Percentiles rank a stretch among this genome's conserved stretches.
These are phyloP conservation scores for Triticum aestivum DNA, from an alignment of 176 grass and related monocot genomes.

Conservation along the genomic window IWGSC_CS_RefSeq_v2.1 NC_057800.1:280913649-280914148, in stretches of 20 bases:
- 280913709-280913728: not conserved
- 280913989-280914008: constrained; percentile 23
- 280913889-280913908: not conserved
- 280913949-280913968: not conserved
- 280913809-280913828: not conserved
- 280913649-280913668: not conserved
- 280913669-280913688: not conserved
- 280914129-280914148: constrained; percentile 75
- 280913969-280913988: not conserved
- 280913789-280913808: not conserved
- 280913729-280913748: not conserved
- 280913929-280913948: not conserved
- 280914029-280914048: constrained; percentile 81
- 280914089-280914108: constrained; percentile 58
- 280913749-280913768: not conserved
- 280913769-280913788: not conserved
- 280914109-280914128: constrained; percentile 95
- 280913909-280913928: not conserved
- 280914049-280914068: constrained; percentile 76
- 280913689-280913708: not conserved
- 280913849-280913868: not conserved
- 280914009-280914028: constrained; percentile 75
- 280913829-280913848: not conserved
- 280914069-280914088: constrained; percentile 74
- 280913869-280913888: not conserved